phyloP scores from a whole-genome alignment of 441 rosid species.

The Aquilaria agallochum region DNA sequence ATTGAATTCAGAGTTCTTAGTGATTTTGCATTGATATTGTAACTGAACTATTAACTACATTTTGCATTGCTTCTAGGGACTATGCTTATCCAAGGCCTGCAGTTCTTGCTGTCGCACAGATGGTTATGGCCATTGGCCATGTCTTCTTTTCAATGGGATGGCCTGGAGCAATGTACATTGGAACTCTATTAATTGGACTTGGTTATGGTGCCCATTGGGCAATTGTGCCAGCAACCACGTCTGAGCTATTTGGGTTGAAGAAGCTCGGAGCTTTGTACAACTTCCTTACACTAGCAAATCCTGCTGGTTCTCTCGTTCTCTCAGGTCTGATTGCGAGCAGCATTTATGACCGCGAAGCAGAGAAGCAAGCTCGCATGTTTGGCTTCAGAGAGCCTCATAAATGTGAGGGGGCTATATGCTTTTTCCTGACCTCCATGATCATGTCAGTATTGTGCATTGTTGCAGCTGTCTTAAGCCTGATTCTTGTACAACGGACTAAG shows the following conservation, averaged over 20 bases:
- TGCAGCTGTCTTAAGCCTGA: conserved; percentile 60
- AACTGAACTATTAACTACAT: background rate
- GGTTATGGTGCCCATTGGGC: conserved; percentile 98
- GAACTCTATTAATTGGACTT: conserved; percentile 76
- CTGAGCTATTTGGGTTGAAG: conserved; percentile 86
- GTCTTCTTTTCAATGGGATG: conserved; percentile 74
- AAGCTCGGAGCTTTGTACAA: conserved; percentile 86
- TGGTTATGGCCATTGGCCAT: conserved; percentile 80
- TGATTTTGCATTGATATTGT: background rate
- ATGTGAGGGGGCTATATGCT: conserved; percentile 74
- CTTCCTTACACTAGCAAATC: conserved; percentile 82
- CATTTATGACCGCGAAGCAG: conserved; percentile 80
- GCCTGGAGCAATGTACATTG: conserved; percentile 83
- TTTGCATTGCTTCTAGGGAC: conserved; percentile 34
- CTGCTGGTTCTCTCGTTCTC: conserved; percentile 83
- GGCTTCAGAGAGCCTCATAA: conserved; percentile 42
- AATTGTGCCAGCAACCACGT: conserved; percentile 86
- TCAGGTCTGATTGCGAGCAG: conserved; percentile 80
- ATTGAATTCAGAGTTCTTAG: background rate
- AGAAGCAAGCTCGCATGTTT: conserved; percentile 46
- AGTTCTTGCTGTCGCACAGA: conserved; percentile 71
- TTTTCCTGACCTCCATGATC: conserved; percentile 73
- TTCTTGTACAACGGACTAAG: conserved; percentile 79
- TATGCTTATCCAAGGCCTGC: conserved; percentile 80
- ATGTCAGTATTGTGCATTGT: conserved; percentile 81